A percentile compares a stretch with the other conserved stretches of the same genome.
Conservation (phyloP, 106 monocot species). For the Posidonia australis region DNA sequence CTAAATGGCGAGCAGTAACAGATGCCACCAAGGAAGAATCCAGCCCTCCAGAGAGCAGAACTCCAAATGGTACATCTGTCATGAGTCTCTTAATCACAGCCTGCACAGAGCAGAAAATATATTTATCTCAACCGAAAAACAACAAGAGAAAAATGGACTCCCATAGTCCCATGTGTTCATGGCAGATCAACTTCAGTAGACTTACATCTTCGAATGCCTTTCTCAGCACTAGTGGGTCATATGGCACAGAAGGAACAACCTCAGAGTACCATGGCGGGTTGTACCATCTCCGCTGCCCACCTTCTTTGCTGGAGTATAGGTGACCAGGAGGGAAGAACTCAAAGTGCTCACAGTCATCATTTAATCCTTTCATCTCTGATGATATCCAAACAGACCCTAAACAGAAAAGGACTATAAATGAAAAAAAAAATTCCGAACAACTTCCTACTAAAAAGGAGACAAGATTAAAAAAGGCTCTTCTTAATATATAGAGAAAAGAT, state of each 20-base stretch:
- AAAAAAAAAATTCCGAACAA: no score
- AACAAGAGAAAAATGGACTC: no score
- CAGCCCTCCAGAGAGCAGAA: constrained; percentile 60
- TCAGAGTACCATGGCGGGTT: constrained; percentile 65
- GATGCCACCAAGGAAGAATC: constrained; percentile 71
- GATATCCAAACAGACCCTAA: constrained; percentile 82
- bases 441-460: no score
- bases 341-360: constrained; percentile 76
- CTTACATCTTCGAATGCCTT: constrained; percentile 76
- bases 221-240: constrained; percentile 56
- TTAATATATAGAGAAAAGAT: no score
- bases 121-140: neutral
- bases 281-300: constrained; percentile 61
- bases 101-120: constrained; percentile 11
- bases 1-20: constrained; percentile 50
- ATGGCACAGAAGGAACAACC: constrained; percentile 42
- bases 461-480: no score
- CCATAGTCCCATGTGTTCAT: no score
- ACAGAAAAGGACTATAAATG: no score
- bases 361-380: constrained; percentile 81
- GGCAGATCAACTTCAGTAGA: no score
- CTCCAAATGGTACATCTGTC: constrained; percentile 81
- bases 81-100: constrained; percentile 72
- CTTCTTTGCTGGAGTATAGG: constrained; percentile 64
- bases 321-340: constrained; percentile 71